A percentile compares a stretch with the other conserved stretches of the same genome.
These are phyloP conservation scores for Chlorella sorokiniana DNA, from an alignment of 139 green algal species.

Conservation along the genomic window DNA sequence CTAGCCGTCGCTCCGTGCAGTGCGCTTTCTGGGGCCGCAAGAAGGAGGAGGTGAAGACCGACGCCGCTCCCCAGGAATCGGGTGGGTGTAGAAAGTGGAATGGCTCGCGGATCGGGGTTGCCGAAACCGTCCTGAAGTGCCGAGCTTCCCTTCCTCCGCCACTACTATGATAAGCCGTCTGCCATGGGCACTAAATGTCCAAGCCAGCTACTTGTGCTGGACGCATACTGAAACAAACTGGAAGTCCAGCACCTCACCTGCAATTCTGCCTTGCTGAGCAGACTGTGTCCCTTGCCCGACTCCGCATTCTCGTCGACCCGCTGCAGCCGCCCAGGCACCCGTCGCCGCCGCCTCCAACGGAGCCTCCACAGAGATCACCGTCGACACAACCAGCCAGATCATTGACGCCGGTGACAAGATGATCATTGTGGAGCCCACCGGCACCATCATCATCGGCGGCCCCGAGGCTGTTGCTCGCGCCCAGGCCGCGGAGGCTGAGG, in stretches of 20 bases:
- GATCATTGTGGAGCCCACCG: not conserved
- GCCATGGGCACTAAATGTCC: too few species aligned
- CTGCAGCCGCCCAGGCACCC: not conserved
- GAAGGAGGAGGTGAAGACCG: conserved; percentile 14
- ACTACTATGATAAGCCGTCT: too few species aligned
- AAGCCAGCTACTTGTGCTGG: too few species aligned
- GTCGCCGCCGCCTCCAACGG: not conserved
- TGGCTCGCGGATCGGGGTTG: too few species aligned
- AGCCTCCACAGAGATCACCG: not conserved
- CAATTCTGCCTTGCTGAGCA: too few species aligned
- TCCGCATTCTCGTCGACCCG: too few species aligned
- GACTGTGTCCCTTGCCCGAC: too few species aligned
- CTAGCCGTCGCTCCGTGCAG: not conserved
- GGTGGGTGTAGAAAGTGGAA: not conserved
- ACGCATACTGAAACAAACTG: too few species aligned
- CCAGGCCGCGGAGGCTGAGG: not conserved
- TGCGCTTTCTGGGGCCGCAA: conserved; percentile 13
- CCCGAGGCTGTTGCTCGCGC: not conserved
- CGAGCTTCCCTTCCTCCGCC: too few species aligned
- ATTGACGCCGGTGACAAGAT: not conserved
- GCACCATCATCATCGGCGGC: conserved; percentile 23
- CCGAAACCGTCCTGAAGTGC: too few species aligned
- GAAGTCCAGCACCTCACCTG: too few species aligned
- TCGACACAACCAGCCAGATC: not conserved
- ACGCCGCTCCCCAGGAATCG: not conserved